phyloP scores from a whole-genome alignment of 2,329 filamentous ascomycete genomes.

The Coniochaeta ligniaria region DNA sequence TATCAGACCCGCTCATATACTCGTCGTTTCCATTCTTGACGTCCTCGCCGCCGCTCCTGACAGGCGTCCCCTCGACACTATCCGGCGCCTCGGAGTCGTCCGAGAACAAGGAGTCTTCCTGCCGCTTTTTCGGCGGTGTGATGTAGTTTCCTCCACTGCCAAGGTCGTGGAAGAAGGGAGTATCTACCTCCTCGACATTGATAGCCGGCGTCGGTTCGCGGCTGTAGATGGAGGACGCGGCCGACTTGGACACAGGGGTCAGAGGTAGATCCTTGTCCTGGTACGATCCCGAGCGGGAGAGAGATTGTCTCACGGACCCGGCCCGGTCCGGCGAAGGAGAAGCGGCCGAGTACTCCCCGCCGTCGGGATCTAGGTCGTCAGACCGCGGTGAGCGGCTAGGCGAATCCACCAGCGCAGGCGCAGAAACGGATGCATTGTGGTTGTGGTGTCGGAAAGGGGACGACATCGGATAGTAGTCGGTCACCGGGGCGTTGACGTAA shows the following conservation, averaged over 20 bases:
- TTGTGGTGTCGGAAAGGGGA: slow-evolving; percentile 1
- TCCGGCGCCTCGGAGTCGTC: background rate
- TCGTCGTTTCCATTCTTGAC: background rate
- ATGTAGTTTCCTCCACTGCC: background rate
- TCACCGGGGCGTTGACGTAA: background rate
- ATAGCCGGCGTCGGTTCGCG: background rate
- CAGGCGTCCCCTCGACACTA: background rate
- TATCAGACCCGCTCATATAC: background rate
- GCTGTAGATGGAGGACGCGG: background rate
- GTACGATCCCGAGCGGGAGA: background rate
- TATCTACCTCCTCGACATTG: background rate
- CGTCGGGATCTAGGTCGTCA: background rate
- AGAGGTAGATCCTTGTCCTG: slow-evolving; percentile 1
- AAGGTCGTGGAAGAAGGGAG: background rate
- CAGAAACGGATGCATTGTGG: background rate
- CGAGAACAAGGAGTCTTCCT: background rate
- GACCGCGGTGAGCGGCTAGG: background rate
- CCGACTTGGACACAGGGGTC: slow-evolving; percentile 1
- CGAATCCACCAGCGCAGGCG: background rate
- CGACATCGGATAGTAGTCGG: background rate
- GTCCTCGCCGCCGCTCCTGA: background rate
- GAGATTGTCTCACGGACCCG: background rate
- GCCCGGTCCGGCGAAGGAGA: background rate
- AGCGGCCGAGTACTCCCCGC: background rate
- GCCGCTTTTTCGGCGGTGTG: background rate